A percentile compares a stretch with the other conserved stretches of the same genome.
phyloP scores from a whole-genome alignment of 371 early-diverging fungal species.

The Coemansia sp. region DNA sequence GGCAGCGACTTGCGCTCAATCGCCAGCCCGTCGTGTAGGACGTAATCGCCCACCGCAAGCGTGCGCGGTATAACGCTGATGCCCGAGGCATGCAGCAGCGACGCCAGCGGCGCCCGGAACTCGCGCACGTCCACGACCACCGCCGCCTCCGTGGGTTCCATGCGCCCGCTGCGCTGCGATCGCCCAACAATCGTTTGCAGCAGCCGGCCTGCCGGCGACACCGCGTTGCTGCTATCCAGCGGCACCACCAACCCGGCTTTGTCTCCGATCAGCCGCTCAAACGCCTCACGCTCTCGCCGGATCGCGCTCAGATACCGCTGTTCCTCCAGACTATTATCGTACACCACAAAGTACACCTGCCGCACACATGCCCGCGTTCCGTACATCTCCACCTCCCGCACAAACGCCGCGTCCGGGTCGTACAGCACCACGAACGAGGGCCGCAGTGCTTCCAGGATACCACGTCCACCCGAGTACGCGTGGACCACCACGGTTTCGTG shows the following conservation, averaged over 20 bases:
- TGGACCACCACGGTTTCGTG: constrained; percentile 60
- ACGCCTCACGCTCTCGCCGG: constrained; percentile 88
- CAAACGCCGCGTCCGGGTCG: constrained; percentile 84
- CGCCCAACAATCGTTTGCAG: constrained; percentile 10
- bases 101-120: constrained; percentile 90
- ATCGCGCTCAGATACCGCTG: constrained; percentile 84
- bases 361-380: constrained; percentile 56
- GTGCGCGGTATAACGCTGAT: constrained; percentile 81
- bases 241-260: constrained; percentile 69
- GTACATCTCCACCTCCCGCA: constrained; percentile 84
- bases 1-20: constrained; percentile 94
- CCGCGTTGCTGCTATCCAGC: constrained; percentile 17
- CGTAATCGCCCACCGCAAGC: constrained; percentile 94
- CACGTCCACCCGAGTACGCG: constrained; percentile 60
- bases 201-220: constrained; percentile 19
- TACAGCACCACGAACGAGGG: constrained; percentile 88
- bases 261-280: constrained; percentile 90
- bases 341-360: constrained; percentile 88
- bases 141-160: constrained; percentile 9
- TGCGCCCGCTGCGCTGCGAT: constrained; percentile 24
- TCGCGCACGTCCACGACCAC: constrained; percentile 95
- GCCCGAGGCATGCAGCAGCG: constrained; percentile 79
- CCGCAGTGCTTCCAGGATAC: constrained; percentile 63
- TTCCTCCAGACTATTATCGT: constrained; percentile 95
- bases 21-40: constrained; percentile 82